Evolutionary conservation across 1,139 yeast genomes (phyloP), one percentile per base, ranked within the genome.

Genomic region (Candida frijolesensis): DNA sequence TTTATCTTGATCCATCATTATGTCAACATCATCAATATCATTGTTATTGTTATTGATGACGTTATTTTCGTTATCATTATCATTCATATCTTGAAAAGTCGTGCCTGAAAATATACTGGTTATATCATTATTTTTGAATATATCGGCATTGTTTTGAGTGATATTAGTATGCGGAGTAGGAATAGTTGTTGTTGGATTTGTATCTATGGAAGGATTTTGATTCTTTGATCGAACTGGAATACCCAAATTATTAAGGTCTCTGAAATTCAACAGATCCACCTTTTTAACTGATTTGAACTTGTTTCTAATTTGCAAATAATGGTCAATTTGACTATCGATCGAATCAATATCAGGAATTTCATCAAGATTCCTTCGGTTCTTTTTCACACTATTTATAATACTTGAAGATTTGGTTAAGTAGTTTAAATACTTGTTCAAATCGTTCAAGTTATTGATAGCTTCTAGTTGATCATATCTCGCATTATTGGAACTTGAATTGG

Each of bases 301-400:
- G 32, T 66, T 57, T 44, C 72, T 51, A 5, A 67, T 54, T 37
- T 68, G 71, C 29, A 74, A 57, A 54, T 72, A 74, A 51, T 66
- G 65, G 41, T 64, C 59, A 35, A 76, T 72, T 58, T 76, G 80
- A 44, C 58, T 64, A 57, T 72, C 71, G 30, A 76, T 49, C 27
- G 52, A 61, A 52, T 50, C 54, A 16, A 29, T 19, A 22, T 38
- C 42, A 7, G 30, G 16, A n/a, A 27, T 15, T 38, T 38, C 42
- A 12, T 14, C 18, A 14, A 14, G 18, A 14, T 10, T 11, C 10
- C 12, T n/a, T 14, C 15, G 22, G 10, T 65, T 66, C 53, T 74
- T 75, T 15, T 78, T 73, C 8, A 68, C 81, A 54, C 76, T 65
- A 52, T 73, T 75, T 46, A 76, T 70, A 14, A 76, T 65, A 53